Evolutionary conservation across 2,329 filamentous ascomycete species (phyloP).

Genomic region (Ophiostoma piceae): DNA sequence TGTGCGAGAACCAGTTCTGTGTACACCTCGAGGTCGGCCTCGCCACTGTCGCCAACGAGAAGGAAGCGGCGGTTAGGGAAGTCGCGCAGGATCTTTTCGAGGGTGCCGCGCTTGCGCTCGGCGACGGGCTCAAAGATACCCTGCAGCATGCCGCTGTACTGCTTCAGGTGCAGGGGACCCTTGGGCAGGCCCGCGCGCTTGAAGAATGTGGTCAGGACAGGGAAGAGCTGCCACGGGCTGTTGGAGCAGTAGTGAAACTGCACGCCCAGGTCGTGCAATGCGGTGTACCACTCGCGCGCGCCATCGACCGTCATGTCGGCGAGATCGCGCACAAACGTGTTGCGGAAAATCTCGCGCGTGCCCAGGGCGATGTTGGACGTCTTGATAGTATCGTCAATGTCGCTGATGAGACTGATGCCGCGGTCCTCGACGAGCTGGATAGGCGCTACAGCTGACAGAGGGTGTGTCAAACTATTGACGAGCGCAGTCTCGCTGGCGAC

Average conservation of each 20-base stretch:
- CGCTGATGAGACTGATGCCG: constrained; percentile 89
- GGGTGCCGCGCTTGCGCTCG: constrained; percentile 82
- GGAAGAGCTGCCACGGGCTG: constrained; percentile 95
- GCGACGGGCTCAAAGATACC: constrained; percentile 97
- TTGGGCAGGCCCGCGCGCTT: constrained; percentile 71
- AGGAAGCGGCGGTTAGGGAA: constrained; percentile 88
- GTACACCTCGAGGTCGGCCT: constrained; percentile 95
- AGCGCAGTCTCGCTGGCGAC: constrained; percentile 17
- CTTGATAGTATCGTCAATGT: constrained; percentile 97
- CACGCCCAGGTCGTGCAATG: constrained; percentile 72
- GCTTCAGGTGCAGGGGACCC: constrained; percentile 91
- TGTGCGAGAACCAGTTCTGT: constrained; percentile 85
- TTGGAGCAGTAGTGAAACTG: constrained; percentile 98
- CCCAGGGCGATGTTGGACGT: constrained; percentile 84
- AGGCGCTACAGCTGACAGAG: constrained; percentile 73
- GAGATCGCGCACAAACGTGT: constrained; percentile 87
- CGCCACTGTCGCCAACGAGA: constrained; percentile 89
- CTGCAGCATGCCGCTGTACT: constrained; percentile 94
- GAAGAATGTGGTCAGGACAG: constrained; percentile 81
- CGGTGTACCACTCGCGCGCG: constrained; percentile 82
- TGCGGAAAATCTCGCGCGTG: constrained; percentile 90
- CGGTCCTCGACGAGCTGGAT: constrained; percentile 69
- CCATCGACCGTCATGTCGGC: constrained; percentile 77
- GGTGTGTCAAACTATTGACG: constrained; percentile 44
- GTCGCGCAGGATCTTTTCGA: constrained; percentile 80